Evolutionary conservation across 768 basidiomycete genomes (phyloP), one percentile per base, ranked within the genome.

Genomic region (Ramaria sp.): DNA sequence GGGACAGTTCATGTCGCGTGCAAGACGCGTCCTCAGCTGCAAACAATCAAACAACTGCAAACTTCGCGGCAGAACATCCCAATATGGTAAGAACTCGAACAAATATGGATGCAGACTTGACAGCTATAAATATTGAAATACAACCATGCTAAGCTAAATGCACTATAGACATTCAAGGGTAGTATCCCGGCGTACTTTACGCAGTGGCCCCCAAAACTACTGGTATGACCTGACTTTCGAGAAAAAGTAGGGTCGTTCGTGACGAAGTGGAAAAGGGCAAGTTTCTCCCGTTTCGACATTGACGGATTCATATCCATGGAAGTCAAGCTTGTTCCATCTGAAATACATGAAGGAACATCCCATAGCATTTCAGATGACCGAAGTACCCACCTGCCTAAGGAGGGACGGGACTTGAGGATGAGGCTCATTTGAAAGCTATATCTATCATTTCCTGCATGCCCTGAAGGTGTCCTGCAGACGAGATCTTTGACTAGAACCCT

Each of bases 231-330:
- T 77, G 62, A 92, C 89, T 69, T 88, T 92, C 42, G 91, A 93
- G 70, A 96, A 96, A 84, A 88, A 93, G 68, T 90, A 95, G n/a
- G 91, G 81, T 54, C 88, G 77, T 67, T 92, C 90, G 62, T 92
- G 82, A 65, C 88, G 90, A 62, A 93, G 70, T 10, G 80, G 73
- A 30, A 95, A 72, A 17, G 84, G 81, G 10, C 78, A 67, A 12
- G 77, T 72, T 65, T 92, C 91, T 2, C 88, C 91, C 17, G 78
- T 86, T 58, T 79, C 81, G n/a, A 88, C 63, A 57, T 86, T 79
- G 4, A 94, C 79, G 0, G 86, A 86, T 53, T 85, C 78, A 67
- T 95, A 95, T 11, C 76, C 74, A 46, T 73, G 65, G 20, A 94
- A 77, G 53, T 89, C 82, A 59, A 95, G 75, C 64, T 81, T 86